Conservation (phyloP, 331 rosid species). For the Stylosanthes scabra region DNA sequence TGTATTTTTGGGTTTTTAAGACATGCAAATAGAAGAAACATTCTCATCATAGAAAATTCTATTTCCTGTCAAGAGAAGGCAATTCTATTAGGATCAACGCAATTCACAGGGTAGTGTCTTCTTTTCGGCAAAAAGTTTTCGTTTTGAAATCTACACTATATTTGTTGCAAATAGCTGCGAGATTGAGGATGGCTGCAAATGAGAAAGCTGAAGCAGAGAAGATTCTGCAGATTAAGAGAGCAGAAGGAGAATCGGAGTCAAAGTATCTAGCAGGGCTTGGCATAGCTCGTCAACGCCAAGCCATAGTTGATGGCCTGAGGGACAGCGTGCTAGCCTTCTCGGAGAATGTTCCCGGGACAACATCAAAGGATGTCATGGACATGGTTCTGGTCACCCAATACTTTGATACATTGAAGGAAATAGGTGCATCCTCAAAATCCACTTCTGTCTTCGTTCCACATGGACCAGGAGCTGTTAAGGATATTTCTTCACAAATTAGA, state of each 20-base stretch:
- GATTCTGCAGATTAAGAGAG: conserved; percentile 59
- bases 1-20: background rate
- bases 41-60: background rate
- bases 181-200: conserved; percentile 74
- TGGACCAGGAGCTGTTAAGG: conserved; percentile 65
- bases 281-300: conserved; percentile 86
- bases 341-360: conserved; percentile 73
- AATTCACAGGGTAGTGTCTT: background rate
- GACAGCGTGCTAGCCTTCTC: conserved; percentile 89
- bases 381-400: conserved; percentile 88
- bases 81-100: background rate
- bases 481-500: conserved; percentile 49
- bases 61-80: conserved; percentile 12
- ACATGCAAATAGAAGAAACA: background rate
- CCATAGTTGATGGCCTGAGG: conserved; percentile 85
- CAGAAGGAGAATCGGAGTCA: conserved; percentile 87
- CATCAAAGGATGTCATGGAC: conserved; percentile 88
- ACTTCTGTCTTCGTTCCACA: conserved; percentile 79
- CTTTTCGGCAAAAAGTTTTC: conserved; percentile 7
- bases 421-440: conserved; percentile 79
- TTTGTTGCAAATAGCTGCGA: conserved; percentile 63
- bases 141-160: conserved; percentile 5
- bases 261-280: conserved; percentile 80
- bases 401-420: conserved; percentile 85
- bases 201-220: conserved; percentile 81